Base-by-base conservation (phyloP, 2,329 filamentous ascomycete genomes). In the Leptographium radiaticola region DNA sequence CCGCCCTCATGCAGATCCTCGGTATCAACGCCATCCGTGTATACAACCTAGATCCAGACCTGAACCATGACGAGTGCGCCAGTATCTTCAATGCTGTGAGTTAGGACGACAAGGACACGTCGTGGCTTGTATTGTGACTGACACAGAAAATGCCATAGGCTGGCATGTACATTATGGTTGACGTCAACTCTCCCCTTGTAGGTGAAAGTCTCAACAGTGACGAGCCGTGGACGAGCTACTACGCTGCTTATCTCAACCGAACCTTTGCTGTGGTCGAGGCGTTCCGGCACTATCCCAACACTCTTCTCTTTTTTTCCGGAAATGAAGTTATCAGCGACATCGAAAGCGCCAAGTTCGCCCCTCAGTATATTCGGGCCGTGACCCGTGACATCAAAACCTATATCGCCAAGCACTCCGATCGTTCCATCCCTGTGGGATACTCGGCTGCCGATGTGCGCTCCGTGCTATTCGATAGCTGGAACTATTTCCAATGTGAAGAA, bases 371-470 rank as follows among this genome's bases (percentile, higher is more conserved):
- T 60, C 76, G 81, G 68, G 86, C 86, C 58, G 80, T 88, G 58
- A 89, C 84, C 48, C 83, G 86, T 63, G 86, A 90, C 68, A 75
- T 90, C 66, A 89, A 87, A 75, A 84, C 83, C 66, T 90, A 90
- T 73, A 83, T 89, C 70, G 79, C 81, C 69, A 83, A 81, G 64
- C 80, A 86, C 64, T 71, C 78, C 56, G 75, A 80, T 64, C 84
- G 86, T 61, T 61, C 70, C 56, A 86, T 90, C 59, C 86, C 86
- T 25, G 84, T 89, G 55, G 86, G 86, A 46, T 90, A 90, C 75
- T 89, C 85, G 8, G 86, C 86, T 56, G 86, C 86, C 49, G 86
- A 90, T 65, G 87, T 91, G 45, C 83, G 86, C 56, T 70, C 77
- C 1, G 80, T 87, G 45, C 77, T 90, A 30, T 74, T 83, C 64